Evolutionary conservation across 306 rosid genomes (phyloP).

Genomic region (Prinsepia uniflora): DNA sequence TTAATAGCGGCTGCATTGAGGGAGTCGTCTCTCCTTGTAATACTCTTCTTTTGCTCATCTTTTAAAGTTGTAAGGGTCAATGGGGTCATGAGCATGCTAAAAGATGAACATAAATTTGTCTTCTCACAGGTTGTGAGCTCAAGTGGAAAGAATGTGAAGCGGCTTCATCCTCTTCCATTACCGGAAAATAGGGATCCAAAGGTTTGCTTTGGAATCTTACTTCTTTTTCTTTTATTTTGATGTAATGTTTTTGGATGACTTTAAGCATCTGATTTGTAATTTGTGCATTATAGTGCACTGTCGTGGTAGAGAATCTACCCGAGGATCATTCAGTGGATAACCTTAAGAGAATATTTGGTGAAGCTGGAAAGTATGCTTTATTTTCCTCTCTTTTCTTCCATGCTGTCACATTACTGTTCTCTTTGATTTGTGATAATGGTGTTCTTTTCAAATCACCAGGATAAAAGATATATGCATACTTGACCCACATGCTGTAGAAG

Average conservation of each 20-base stretch:
- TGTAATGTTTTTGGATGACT: constrained; percentile 9
- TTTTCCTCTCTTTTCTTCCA: constrained; percentile 8
- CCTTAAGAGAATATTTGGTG: constrained; percentile 61
- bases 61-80: constrained; percentile 13
- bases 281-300: constrained; percentile 69
- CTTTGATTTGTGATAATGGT: constrained; percentile 14
- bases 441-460: constrained; percentile 41
- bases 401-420: constrained; percentile 9
- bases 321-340: constrained; percentile 82
- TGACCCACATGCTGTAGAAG: constrained; percentile 52
- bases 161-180: constrained; percentile 56
- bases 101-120: constrained; percentile 10
- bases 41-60: constrained; percentile 24
- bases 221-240: not conserved
- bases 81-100: constrained; percentile 25
- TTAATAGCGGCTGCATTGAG: constrained; percentile 59
- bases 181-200: constrained; percentile 59
- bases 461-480: constrained; percentile 56
- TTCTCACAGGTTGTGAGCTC: constrained; percentile 65
- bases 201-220: constrained; percentile 47
- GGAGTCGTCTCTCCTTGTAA: constrained; percentile 82
- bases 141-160: constrained; percentile 80
- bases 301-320: constrained; percentile 88
- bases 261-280: constrained; percentile 37
- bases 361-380: constrained; percentile 75